Evolutionary conservation across 352 stramenopile species (phyloP), one percentile per base, ranked within the genome.

Genomic region (Phytophthora pseudosyringae): DNA sequence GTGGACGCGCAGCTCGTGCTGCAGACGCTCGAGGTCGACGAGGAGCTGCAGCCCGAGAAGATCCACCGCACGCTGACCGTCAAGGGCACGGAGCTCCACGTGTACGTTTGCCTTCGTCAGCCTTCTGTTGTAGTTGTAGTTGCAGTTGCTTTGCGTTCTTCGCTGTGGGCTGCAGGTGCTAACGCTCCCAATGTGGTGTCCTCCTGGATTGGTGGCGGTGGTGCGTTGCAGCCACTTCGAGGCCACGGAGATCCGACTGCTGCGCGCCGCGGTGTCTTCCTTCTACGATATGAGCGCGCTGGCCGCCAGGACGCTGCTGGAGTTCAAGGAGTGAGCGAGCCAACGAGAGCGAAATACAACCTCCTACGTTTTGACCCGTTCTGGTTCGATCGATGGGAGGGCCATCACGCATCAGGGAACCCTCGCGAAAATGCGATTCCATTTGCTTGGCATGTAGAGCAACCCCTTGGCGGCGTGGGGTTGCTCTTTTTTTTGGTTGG

Each of bases 251-350:
- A 88, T 93, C 53, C 86, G 88, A 49, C 67, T 96, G 57, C 71
- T 96, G 59, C 88, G 88, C 49, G 88, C 87, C 16, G 88, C 88
- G 4, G 88, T 94, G 40, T 91, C 86, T 26, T 96, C 88, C 8
- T 96, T 93, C 61, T 96, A 94, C 62, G 88, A 96, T 50, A 96
- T 96, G 86, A 76, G 78, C 26, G 65, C 93, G 36, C 69, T 96
- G 45, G 71, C 88, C 13, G 67, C 83, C 18, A 83, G 86, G 21
- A 93, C 85, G 51, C 74, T 94, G 50, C 75, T 96, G 39, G 88
- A 96, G 67, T 96, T 96, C 59, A 93, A 94, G 58, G 81, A 92
- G 79, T 89, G 78, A 70, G 26, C n/a, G 6, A 26, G 9, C 7
- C 26, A 12, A 59, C 13, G 5, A 41, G 13, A 52, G 33, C 28